These are phyloP conservation scores for Cyberlindnera euphorbiiphila DNA, from an alignment of 805 yeast species.

Conservation along the genomic window DNA sequence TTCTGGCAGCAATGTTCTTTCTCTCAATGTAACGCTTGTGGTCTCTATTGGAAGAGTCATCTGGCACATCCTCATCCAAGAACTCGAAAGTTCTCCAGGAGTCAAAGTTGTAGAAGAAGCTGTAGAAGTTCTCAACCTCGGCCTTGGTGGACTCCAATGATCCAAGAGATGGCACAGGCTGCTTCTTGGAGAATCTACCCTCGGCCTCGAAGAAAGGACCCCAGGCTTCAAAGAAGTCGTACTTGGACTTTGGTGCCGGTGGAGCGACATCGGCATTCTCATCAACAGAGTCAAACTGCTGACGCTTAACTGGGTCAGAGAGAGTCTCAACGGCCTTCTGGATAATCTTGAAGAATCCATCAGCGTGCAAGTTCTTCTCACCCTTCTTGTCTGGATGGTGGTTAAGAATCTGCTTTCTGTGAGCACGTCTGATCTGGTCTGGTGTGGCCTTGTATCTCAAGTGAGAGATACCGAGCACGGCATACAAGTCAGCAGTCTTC, in stretches of 20 bases:
- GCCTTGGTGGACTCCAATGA: conserved; percentile 60
- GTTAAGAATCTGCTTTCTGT: conserved; percentile 91
- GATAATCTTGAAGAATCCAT: conserved; percentile 95
- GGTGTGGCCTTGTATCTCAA: conserved; percentile 88
- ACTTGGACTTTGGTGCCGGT: conserved; percentile 59
- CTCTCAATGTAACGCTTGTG: conserved; percentile 98
- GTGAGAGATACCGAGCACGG: conserved; percentile 90
- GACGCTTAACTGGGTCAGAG: conserved; percentile 81
- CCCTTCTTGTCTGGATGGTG: conserved; percentile 99
- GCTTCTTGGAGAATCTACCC: conserved; percentile 86
- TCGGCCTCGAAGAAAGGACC: conserved; percentile 88
- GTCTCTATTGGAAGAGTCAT: conserved; percentile 98
- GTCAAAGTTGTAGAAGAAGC: conserved; percentile 90
- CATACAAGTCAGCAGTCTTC: conserved; percentile 95
- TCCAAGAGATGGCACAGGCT: conserved; percentile 87
- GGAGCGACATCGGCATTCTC: conserved; percentile 79
- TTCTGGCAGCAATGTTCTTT: conserved; percentile 94
- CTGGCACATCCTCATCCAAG: conserved; percentile 98
- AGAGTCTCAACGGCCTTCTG: conserved; percentile 94
- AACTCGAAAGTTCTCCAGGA: conserved; percentile 99
- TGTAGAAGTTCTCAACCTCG: conserved; percentile 84
- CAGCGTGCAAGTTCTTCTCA: conserved; percentile 85
- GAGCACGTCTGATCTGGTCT: conserved; percentile 93
- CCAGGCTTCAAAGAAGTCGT: conserved; percentile 91
- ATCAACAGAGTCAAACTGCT: conserved; percentile 95